A percentile compares a stretch with the other conserved stretches of the same genome.
phyloP scores from a whole-genome alignment of 768 basidiomycete species.

The Phlebiopsis flavidoalba region DNA sequence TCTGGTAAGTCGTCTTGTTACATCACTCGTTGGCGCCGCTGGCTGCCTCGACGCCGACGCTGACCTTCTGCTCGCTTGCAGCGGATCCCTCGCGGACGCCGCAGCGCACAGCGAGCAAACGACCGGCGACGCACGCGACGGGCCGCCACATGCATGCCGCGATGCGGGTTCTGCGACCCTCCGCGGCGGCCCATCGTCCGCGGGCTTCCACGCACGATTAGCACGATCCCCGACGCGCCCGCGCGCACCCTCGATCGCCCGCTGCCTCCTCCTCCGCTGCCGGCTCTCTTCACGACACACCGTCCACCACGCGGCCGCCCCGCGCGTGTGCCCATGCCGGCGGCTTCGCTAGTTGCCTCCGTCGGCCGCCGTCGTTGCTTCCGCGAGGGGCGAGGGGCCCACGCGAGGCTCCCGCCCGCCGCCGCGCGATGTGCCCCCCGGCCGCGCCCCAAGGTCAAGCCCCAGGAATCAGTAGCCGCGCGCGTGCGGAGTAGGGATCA shows the following conservation, averaged over 20 bases:
- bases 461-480: background rate
- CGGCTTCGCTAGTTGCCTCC: background rate
- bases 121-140: too few relatives aligned
- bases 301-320: too few relatives aligned
- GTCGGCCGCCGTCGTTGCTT: background rate
- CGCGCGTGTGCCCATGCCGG: too few relatives aligned
- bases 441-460: too few relatives aligned
- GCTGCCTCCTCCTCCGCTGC: background rate
- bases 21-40: background rate
- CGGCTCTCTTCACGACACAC: background rate
- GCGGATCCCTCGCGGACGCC: background rate
- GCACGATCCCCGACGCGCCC: background rate
- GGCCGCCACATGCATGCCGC: too few relatives aligned
- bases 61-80: background rate
- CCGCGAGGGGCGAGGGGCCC: too few relatives aligned
- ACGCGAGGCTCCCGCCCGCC: too few relatives aligned
- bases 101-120: background rate
- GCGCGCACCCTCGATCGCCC: background rate
- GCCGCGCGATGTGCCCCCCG: background rate
- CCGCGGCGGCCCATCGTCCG: too few relatives aligned
- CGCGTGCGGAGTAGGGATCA: background rate
- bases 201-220: background rate
- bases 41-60: background rate
- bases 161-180: too few relatives aligned
- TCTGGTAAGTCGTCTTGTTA: background rate